Percentiles rank a stretch among this genome's conserved stretches.
phyloP scores from a whole-genome alignment of 257 asterid genomes.

The Przewalskia tangutica region DNA sequence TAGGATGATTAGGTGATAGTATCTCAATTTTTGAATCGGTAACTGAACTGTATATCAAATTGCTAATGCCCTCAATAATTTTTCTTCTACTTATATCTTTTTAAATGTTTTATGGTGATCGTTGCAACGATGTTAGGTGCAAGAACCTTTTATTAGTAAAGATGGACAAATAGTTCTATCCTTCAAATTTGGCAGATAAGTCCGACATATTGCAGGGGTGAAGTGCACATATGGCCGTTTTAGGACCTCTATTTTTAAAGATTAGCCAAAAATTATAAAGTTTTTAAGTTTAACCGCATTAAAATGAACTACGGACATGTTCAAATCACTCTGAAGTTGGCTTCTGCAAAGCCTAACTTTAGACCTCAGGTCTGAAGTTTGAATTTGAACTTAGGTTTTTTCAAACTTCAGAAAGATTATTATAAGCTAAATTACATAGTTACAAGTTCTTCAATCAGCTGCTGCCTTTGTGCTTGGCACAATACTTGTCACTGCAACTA shows the following conservation, averaged over 20 bases:
- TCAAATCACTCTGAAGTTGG: no score
- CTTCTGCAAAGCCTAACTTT: no score
- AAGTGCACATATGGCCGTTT: no score
- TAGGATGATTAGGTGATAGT: not conserved
- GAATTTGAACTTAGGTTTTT: no score
- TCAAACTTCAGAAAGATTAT: no score
- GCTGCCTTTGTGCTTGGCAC: not conserved
- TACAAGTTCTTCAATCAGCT: not conserved
- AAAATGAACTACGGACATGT: no score
- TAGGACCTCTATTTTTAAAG: no score
- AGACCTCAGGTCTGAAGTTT: no score
- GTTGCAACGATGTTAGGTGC: not conserved
- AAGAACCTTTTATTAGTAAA: not conserved
- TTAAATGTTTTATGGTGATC: not conserved
- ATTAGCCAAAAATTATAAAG: no score
- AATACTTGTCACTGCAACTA: not conserved
- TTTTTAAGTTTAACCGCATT: no score
- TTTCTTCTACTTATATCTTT: not conserved
- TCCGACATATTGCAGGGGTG: not conserved
- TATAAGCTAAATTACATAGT: no score
- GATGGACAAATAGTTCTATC: not conserved
- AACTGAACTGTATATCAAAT: not conserved
- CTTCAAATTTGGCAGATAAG: not conserved
- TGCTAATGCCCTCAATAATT: not conserved
- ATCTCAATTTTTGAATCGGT: not conserved